Percentiles rank a stretch among this genome's conserved stretches.
These are phyloP conservation scores for Mortierella sp. DNA, from an alignment of 371 early-diverging fungal genomes.

Conservation along the genomic window DNA sequence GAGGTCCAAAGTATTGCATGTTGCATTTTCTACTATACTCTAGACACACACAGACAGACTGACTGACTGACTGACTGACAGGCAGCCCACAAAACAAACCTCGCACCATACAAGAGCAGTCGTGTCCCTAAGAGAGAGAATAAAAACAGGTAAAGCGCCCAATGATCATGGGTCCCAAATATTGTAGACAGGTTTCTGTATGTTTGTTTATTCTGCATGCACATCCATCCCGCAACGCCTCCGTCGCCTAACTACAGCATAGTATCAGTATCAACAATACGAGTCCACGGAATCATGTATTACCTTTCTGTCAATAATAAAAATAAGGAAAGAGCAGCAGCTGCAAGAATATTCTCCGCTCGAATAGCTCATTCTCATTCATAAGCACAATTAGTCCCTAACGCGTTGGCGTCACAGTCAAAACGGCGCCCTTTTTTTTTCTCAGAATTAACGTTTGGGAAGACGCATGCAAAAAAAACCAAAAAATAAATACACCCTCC, in stretches of 20 bases:
- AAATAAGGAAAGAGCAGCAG: not conserved
- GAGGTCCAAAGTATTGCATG: not conserved
- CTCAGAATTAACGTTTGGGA: not conserved
- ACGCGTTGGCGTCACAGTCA: no score
- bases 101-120: not conserved
- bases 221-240: not conserved
- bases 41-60: not conserved
- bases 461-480: no score
- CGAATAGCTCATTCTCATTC: not conserved
- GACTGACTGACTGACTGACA: no score
- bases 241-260: not conserved
- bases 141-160: not conserved
- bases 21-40: not conserved
- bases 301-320: not conserved
- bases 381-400: not conserved
- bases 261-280: no score
- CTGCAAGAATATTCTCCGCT: not conserved
- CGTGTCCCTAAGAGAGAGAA: no score
- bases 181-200: not conserved
- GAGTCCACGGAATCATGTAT: not conserved
- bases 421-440: not conserved
- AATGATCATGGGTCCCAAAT: slow-evolving; percentile 1
- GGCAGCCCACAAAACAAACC: not conserved
- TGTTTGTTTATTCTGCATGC: not conserved
- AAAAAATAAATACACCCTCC: no score